Evolutionary conservation across 805 yeast species (phyloP), one percentile per base, ranked within the genome.

Genomic region (Ogataea siamensis): DNA sequence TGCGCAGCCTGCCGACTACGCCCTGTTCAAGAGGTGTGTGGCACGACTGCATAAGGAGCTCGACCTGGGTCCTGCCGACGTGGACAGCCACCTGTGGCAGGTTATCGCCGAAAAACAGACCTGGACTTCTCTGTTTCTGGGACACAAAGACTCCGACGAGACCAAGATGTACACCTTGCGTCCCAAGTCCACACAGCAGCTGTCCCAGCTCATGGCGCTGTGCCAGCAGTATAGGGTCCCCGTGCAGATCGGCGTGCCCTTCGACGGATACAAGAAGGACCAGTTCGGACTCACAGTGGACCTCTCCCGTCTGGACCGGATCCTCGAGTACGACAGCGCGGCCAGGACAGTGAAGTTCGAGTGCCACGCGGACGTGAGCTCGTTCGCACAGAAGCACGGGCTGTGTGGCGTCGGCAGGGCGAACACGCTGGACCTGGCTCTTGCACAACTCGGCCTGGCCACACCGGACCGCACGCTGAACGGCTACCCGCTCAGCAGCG

Each of bases 191-290:
- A 47, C 60, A 2, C 34, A 47, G 8, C 53, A 58, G 28, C 49
- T 56, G 6, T 30, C 58, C 2, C 24, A 19, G 1, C 46, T 59
- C 17, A 20, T 59, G 32, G 45, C 45, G 21, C 35, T 47, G 17
- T 55, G 61, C 28, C 52, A 54, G 17, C 51, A 46, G 23, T 59
- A 52, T 34, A 43, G 49, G 24, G 54, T 59, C 11, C 62, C 62
- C 11, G 52, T 57, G 2, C 47, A 42, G 20, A 49, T 49, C 1
- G 41, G 35, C 21, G 30, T 23, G 7, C 39, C 17, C 9, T 41
- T 42, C 29, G 28, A 24, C 11, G 46, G 45, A 19, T 23, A 31
- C 24, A 19, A 21, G 13, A 31, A 32, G 13, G 34, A 39, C 20
- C 21, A 33, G 19, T 37, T 24, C 31, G 37, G 57, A 35, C 10